Base-by-base conservation (phyloP, 257 asterid species). In the Ehretia macrophylla region DNA sequence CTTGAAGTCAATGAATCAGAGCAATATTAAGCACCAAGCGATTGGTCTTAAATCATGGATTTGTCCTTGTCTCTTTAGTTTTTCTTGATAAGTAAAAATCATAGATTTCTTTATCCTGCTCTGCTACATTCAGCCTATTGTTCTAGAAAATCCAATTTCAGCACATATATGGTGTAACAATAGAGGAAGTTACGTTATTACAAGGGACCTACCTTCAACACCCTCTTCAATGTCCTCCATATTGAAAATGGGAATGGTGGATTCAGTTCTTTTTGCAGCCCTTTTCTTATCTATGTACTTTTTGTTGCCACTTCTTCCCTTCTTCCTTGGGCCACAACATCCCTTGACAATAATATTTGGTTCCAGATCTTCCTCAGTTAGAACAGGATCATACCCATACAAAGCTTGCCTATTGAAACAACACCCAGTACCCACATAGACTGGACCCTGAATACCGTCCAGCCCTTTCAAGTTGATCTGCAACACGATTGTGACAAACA, bases 401-500 rank as follows among this genome's bases (percentile, higher is more conserved):
- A 90, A 66, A 59, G 97, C 97, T 55, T 83, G 92, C 76, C 95
- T 70, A 73, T 86, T 90, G 69, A 90, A 90, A 70, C 97, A 90
- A 69, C 97, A 90, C 32, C 97, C 97, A 4, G 97, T 90, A 64
- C 97, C 97, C 68, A 89, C 97, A 37, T 89, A 89, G 55, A 89
- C 86, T 13, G 97, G 97, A 66, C 95, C 95, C 70, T 90, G 97
- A 79, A 90, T 82, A 44, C 97, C 97, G 35, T 90, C 97, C 59
- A 84, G 74, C 55, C 97, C 97, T 73, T 84, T 89, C 94, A 89
- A 80, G 81, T 89, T 89, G 70, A 89, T 86, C 97, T 89, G 87
- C 60, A 66, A 37, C 40, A 21, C 11, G 14, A 62, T 21, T 21
- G 57, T 12, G 22, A 71, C 22, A 50, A n/a, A 70, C 55, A 68